Percentiles rank a stretch among this genome's conserved stretches.
phyloP scores from a whole-genome alignment of 257 asterid genomes.

The Linderniella brevidens region DNA sequence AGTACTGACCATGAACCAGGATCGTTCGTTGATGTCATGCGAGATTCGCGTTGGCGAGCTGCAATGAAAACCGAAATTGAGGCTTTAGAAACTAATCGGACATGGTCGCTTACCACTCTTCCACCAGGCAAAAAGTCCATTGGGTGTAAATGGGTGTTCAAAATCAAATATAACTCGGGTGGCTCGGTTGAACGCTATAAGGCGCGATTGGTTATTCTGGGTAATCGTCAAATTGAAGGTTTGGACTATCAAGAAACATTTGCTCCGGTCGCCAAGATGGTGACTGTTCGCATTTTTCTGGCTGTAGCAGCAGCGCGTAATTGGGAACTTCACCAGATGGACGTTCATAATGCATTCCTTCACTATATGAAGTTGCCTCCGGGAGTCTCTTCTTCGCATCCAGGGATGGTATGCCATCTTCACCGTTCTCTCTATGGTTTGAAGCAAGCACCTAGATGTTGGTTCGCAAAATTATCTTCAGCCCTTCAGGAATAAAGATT shows the following conservation, averaged over 20 bases:
- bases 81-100: neutral
- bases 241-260: neutral
- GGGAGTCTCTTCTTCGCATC: too few species aligned
- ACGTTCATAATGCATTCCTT: too few species aligned
- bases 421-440: neutral
- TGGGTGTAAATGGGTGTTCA: neutral
- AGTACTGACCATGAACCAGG: neutral
- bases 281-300: neutral
- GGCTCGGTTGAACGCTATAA: neutral
- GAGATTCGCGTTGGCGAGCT: neutral
- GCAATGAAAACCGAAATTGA: neutral
- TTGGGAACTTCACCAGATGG: too few species aligned
- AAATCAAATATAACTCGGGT: neutral
- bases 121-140: neutral
- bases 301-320: too few species aligned
- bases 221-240: neutral
- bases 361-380: too few species aligned
- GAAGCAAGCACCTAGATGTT: neutral
- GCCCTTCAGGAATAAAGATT: too few species aligned
- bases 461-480: conserved; percentile 1
- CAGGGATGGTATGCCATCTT: too few species aligned
- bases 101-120: neutral
- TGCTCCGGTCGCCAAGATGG: neutral
- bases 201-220: neutral
- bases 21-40: neutral